Percentiles rank a stretch among this genome's conserved stretches.
Conservation (phyloP, 163 green algal species). For the Prototheca stagnorum region DNA sequence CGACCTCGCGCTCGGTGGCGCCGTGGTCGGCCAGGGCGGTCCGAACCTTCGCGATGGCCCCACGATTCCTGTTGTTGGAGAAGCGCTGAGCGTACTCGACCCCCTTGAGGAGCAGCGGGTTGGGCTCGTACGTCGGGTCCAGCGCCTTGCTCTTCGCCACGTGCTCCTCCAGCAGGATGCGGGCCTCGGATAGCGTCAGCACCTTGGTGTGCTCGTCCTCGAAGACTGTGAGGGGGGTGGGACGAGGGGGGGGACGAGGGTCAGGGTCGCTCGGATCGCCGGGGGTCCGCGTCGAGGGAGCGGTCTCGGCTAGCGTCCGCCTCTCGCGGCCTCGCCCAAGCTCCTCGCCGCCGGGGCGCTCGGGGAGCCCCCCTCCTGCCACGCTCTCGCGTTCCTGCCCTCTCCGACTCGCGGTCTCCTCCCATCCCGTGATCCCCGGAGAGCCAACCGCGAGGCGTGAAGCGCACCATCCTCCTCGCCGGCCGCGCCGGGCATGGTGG, state of each 20-base stretch:
- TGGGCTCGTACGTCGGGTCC: constrained; percentile 13
- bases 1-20: neutral
- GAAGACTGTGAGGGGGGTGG: neutral
- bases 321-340: too few species aligned
- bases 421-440: too few species aligned
- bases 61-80: constrained; percentile 15
- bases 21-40: neutral
- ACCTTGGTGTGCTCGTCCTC: constrained; percentile 5
- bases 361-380: too few species aligned
- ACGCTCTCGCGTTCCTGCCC: too few species aligned
- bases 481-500: too few species aligned
- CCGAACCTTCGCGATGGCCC: constrained; percentile 17
- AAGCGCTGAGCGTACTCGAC: constrained; percentile 17
- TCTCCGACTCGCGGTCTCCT: too few species aligned
- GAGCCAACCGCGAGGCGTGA: too few species aligned
- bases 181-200: constrained; percentile 15
- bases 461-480: too few species aligned
- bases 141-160: neutral
- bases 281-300: neutral
- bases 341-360: too few species aligned
- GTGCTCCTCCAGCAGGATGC: constrained; percentile 8
- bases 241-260: neutral
- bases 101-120: constrained; percentile 15
- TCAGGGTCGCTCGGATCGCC: neutral
- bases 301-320: too few species aligned